phyloP scores from a whole-genome alignment of 805 yeast genomes.

The Sungouiozyma ichnusensis region DNA sequence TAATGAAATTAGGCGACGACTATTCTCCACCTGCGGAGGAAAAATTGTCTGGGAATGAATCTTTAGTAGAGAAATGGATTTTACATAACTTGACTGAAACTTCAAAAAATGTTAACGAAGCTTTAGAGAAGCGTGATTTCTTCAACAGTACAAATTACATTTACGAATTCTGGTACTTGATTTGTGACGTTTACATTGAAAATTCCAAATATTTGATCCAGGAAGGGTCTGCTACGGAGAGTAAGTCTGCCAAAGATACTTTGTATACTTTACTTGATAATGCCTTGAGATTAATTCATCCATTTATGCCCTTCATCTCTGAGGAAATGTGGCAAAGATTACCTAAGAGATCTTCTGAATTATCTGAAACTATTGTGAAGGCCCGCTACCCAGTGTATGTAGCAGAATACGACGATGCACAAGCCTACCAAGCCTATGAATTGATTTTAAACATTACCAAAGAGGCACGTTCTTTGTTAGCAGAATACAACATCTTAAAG shows the following conservation, averaged over 20 bases:
- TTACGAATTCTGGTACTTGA: constrained; percentile 90
- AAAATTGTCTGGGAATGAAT: constrained; percentile 63
- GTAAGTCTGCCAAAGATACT: constrained; percentile 86
- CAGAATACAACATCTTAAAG: constrained; percentile 83
- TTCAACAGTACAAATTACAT: constrained; percentile 76
- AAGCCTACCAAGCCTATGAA: constrained; percentile 69
- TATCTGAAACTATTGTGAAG: constrained; percentile 58
- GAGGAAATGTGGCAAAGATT: constrained; percentile 99
- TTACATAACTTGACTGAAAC: constrained; percentile 72
- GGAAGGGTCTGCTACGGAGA: constrained; percentile 81
- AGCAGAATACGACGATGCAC: constrained; percentile 48
- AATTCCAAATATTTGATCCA: constrained; percentile 86
- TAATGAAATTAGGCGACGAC: constrained; percentile 84
- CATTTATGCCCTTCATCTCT: constrained; percentile 95
- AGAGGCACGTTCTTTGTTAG: constrained; percentile 81
- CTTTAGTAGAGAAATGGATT: constrained; percentile 95
- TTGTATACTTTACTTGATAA: constrained; percentile 86
- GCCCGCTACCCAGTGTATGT: constrained; percentile 69
- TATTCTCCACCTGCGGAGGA: constrained; percentile 67
- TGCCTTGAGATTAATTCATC: constrained; percentile 86
- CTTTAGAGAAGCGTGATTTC: constrained; percentile 79
- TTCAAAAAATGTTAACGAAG: constrained; percentile 49
- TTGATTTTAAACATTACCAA: constrained; percentile 77
- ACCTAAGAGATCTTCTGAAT: constrained; percentile 73
- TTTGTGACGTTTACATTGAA: constrained; percentile 97